Evolutionary conservation across 225 moss, liverwort and hornwort species (phyloP).

Genomic region (Pseudoscleropodium purum): DNA sequence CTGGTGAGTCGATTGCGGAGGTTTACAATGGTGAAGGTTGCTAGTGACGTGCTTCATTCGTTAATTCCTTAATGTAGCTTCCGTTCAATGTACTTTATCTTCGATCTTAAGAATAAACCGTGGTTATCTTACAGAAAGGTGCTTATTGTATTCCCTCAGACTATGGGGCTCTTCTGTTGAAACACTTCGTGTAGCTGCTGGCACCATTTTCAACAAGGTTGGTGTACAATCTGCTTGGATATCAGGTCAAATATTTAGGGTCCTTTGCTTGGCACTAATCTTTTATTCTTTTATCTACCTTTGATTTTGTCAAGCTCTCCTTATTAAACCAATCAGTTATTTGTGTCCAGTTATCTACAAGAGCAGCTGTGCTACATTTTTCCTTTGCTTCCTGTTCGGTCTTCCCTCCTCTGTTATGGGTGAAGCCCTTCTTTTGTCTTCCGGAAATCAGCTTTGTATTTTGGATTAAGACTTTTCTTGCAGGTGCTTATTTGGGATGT

Average conservation of each 20-base stretch:
- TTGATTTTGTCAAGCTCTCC: background rate
- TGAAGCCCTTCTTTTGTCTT: background rate
- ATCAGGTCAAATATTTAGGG: background rate
- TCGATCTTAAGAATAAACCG: background rate
- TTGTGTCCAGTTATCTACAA: background rate
- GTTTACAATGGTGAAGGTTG: background rate
- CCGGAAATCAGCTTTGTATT: background rate
- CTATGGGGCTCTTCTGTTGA: conserved; percentile 75
- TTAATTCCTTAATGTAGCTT: background rate
- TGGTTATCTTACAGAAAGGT: conserved; percentile 50
- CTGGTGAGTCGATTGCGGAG: conserved; percentile 37
- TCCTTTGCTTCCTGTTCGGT: background rate
- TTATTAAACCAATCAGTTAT: background rate
- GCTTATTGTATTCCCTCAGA: conserved; percentile 87
- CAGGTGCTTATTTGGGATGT: conserved; percentile 87
- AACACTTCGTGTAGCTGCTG: conserved; percentile 64
- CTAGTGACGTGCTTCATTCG: background rate
- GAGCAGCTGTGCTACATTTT: background rate
- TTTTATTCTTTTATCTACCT: background rate
- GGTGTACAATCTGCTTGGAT: conserved; percentile 2
- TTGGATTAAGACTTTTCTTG: background rate
- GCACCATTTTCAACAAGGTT: conserved; percentile 96
- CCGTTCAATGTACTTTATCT: background rate
- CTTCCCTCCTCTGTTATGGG: background rate
- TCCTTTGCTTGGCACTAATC: background rate